Evolutionary conservation across 495 filamentous ascomycete species (phyloP), one percentile per base, ranked within the genome.

Genomic region (Hypoxylon cercidicola): DNA sequence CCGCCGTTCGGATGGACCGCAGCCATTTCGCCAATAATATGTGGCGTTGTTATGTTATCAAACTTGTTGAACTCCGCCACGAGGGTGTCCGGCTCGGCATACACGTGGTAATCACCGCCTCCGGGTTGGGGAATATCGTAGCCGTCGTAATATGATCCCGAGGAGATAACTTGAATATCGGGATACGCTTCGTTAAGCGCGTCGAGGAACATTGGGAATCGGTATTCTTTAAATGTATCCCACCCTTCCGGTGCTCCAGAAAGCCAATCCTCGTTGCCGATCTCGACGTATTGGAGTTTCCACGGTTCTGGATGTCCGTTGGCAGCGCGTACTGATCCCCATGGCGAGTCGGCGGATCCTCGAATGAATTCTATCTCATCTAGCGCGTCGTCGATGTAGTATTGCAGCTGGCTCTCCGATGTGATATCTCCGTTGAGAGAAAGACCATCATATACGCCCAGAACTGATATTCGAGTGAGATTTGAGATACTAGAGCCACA

Each of bases 231-330:
- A 70, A 86, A 88, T n/a, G 80, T 75, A 6, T 74, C 70, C 61
- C 70, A 74, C 7, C 77, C 67, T 1, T 53, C 34, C 3, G 75
- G 64, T 7, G 72, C 64, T 1, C 73, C 72, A n/a, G 77, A 74
- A 15, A 88, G 82, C 70, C 80, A 84, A 53, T 90, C 87, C 68
- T 90, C 87, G 62, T 90, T 89, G 21, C 88, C 88, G 64, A 90
- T 80, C 68, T 89, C 88, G 32, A 89, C 85, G 52, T 82, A 87
- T 50, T 78, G 79, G 51, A 90, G 74, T 18, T 66, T 75, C 75
- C 81, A 89, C 4, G 88, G 87, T 32, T 85, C 75, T 1, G 81
- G 75, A 55, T 87, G 80, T 10, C 87, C 88, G 8, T 87, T 77
- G 9, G 75, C 61, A 12, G 84, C 85, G 35, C 88, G 83, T 9